Evolutionary conservation across 2,329 filamentous ascomycete species (phyloP), one percentile per base, ranked within the genome.

Genomic region (Pseudocercospora fijiensis): DNA sequence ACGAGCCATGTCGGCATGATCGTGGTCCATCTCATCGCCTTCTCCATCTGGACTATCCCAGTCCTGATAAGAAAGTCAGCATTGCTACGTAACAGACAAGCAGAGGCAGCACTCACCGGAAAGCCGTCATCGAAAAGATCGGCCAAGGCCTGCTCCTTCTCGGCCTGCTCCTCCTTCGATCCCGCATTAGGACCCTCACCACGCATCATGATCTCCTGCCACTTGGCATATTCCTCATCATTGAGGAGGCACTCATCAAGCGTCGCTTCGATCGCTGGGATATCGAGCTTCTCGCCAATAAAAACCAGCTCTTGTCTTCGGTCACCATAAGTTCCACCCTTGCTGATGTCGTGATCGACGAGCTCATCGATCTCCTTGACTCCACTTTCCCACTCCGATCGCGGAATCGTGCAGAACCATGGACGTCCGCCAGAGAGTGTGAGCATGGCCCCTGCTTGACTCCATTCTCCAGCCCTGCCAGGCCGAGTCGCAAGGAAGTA

Each of bases 291-390:
- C 74, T 90, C 87, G 0, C 89, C 89, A 62, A 92, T 91, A 65
- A 91, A 89, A 2, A 91, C 89, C 6, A 91, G 73, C 73, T 91
- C 89, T 72, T 91, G 88, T 1, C 88, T 80, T 1, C 88, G 81
- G 68, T 91, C 89, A 0, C 87, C 88, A 87, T 88, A 91, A 8
- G 77, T 76, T 2, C 76, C 78, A 18, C 72, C 71, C 4, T 76
- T 77, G 28, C 78, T 73, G 58, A 85, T 84, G 62, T 85, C 68
- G 30, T 82, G 77, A 58, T 77, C 73, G 45, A 85, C 83, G 10
- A 81, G 80, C 47, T 77, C 73, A 24, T 77, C 70, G 1, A 84
- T 82, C 11, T 82, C 81, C 26, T 76, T 71, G 64, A 82, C 80
- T 10, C 81, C 80, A 0, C 79, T 81, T 79, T 82, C 83, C 4